Evolutionary conservation across 2,329 filamentous ascomycete species (phyloP), one percentile per base, ranked within the genome.

Genomic region (Clonostachys solani): DNA sequence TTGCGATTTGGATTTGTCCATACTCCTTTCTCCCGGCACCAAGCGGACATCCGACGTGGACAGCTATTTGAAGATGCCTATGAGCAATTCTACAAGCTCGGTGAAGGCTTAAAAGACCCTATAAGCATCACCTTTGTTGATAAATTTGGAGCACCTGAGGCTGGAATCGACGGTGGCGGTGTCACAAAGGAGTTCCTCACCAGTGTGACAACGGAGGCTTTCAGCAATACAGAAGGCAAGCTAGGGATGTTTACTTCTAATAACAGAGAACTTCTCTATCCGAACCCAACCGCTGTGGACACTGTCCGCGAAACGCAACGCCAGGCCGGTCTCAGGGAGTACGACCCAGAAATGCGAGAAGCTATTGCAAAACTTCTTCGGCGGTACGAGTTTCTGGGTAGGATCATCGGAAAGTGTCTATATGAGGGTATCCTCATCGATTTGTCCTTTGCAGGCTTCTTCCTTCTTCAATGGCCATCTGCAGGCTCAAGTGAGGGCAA

Each of bases 51-150:
- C 50, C 80, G 83, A 47, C 81, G 94, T 50, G 85, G 87, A 17
- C 78, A 81, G 43, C 78, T 95, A 6, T 96, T 97, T 59, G 78
- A 89, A 16, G 92, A 96, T 68, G 94, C 94, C 0, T 92, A 85
- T 60, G 73, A 85, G 5, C 80, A 91, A 47, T 96, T 96, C 59
- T 96, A 90, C 57, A 66, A 80, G 2, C 75, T 97, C 6, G 87
- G 87, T 0, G 87, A 92, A 13, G 86, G 84, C 1, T 69, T 99
- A 47, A 97, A 97, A 61, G 92, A 97, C 60, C 90, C 91, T 0
- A 96, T 99, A 35, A 90, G 95, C 60, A 97, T 99, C 58, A 94
- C 89, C 0, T 99, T 99, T 63, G 84, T 96, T 40, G 94, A 99
- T 61, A 81, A 91, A 50, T 99, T 95, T 55, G 88, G 87, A 50